A percentile compares a stretch with the other conserved stretches of the same genome.
phyloP scores from a whole-genome alignment of 345 rosid species.

The Schrenkiella parvula region DNA sequence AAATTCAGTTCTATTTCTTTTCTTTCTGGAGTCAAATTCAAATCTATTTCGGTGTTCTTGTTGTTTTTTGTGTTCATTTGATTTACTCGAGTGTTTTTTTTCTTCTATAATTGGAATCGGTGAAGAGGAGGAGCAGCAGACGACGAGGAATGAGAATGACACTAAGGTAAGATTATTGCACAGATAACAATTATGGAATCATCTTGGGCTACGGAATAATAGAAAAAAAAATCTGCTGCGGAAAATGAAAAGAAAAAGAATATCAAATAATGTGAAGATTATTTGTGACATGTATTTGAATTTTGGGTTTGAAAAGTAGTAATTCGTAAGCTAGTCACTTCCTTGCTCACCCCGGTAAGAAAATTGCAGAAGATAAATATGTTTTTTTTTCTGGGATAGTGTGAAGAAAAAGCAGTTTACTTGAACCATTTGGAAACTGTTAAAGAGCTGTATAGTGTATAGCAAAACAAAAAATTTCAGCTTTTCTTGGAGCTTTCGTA shows the following conservation, averaged over 20 bases:
- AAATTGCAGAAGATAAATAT: background rate
- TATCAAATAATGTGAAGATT: background rate
- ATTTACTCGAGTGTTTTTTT: background rate
- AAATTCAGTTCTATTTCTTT: conserved; percentile 21
- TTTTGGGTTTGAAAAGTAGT: background rate
- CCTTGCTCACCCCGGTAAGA: background rate
- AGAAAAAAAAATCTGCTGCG: background rate
- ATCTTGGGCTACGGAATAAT: background rate
- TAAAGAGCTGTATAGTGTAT: background rate
- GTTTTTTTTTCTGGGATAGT: background rate
- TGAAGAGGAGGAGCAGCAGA: conserved; percentile 53
- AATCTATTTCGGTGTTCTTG: background rate
- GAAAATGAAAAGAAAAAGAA: background rate
- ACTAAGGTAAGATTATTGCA: conserved; percentile 42
- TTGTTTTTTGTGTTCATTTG: background rate
- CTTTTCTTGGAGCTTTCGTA: background rate
- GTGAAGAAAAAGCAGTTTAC: background rate
- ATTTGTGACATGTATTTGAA: background rate
- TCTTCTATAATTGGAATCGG: background rate
- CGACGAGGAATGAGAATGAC: conserved; percentile 38
- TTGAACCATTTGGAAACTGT: conserved; percentile 1
- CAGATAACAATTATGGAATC: background rate
- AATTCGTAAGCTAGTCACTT: conserved; percentile 12
- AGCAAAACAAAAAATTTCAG: background rate
- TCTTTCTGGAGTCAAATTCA: background rate